These are phyloP conservation scores for Fragaria iinumae DNA, from an alignment of 306 rosid genomes.

Conservation along the genomic window DNA sequence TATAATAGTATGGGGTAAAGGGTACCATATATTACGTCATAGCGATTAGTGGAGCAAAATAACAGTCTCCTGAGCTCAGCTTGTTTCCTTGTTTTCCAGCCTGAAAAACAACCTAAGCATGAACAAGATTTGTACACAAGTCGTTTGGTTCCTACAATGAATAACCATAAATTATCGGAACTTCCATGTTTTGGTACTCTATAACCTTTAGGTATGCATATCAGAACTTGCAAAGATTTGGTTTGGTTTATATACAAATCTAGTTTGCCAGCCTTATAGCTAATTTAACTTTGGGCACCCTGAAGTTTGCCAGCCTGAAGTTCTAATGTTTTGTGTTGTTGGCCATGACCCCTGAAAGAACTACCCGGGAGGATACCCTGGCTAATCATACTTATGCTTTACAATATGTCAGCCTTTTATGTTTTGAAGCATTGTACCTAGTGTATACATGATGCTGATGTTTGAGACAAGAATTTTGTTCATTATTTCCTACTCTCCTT, in stretches of 20 bases:
- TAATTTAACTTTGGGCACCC: background rate
- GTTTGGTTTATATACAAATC: background rate
- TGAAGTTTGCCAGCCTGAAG: background rate
- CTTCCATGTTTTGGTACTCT: background rate
- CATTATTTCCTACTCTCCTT: background rate
- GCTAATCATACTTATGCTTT: background rate
- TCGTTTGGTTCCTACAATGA: background rate
- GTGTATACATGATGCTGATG: background rate
- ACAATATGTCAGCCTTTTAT: background rate
- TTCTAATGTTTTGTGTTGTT: background rate
- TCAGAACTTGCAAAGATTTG: background rate
- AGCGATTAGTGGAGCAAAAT: background rate
- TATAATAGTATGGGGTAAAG: background rate
- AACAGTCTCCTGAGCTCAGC: background rate
- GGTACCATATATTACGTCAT: background rate
- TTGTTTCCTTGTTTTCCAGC: background rate
- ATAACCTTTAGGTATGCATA: background rate
- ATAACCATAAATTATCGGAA: background rate
- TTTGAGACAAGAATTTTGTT: background rate
- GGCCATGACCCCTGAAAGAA: too few relatives aligned
- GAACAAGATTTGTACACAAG: background rate
- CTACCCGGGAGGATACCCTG: background rate
- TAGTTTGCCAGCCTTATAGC: background rate
- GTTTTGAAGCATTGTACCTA: background rate
- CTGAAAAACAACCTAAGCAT: background rate